Evolutionary conservation across 2,329 filamentous ascomycete species (phyloP).

Genomic region (Cladophialophora bantiana): DNA sequence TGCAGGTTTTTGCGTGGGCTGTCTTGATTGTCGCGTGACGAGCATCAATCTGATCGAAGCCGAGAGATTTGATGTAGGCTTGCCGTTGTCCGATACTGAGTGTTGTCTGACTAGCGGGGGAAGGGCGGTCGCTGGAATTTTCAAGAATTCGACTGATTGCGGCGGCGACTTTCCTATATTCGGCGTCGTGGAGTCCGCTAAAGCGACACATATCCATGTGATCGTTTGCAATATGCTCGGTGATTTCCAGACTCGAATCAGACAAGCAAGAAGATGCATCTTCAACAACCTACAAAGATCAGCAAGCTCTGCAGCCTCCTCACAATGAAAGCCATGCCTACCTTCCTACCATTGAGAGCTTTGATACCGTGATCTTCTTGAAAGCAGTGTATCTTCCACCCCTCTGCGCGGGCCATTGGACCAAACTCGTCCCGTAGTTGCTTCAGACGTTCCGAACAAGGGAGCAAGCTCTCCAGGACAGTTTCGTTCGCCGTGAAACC

Average conservation of each 20-base stretch:
- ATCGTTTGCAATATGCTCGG: slow-evolving; percentile 45
- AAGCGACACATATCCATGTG: slow-evolving; percentile 52
- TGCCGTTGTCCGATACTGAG: slow-evolving; percentile 26
- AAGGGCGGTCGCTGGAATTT: not conserved
- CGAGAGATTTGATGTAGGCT: slow-evolving; percentile 42
- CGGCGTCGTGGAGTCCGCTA: slow-evolving; percentile 40
- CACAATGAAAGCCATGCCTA: slow-evolving; percentile 9
- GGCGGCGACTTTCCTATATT: slow-evolving; percentile 45
- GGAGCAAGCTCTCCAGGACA: slow-evolving; percentile 46
- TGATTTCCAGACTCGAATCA: slow-evolving; percentile 43
- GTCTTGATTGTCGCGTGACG: slow-evolving; percentile 49
- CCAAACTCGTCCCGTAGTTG: slow-evolving; percentile 44
- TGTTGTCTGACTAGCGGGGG: not conserved
- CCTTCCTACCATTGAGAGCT: slow-evolving; percentile 34
- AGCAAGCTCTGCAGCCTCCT: not conserved
- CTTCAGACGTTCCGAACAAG: slow-evolving; percentile 45
- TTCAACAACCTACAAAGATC: slow-evolving; percentile 44
- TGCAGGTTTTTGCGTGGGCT: slow-evolving; percentile 44
- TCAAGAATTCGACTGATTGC: slow-evolving; percentile 9
- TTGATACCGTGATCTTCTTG: slow-evolving; percentile 44
- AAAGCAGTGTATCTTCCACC: slow-evolving; percentile 49
- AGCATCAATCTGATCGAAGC: slow-evolving; percentile 51
- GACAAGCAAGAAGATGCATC: slow-evolving; percentile 49
- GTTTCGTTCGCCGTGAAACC: slow-evolving; percentile 45
- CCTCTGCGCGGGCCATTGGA: slow-evolving; percentile 42